Percentiles rank a stretch among this genome's conserved stretches.
These are phyloP conservation scores for Lolium perenne DNA, from an alignment of 176 grass and related monocot species.

Conservation along the genomic window DNA sequence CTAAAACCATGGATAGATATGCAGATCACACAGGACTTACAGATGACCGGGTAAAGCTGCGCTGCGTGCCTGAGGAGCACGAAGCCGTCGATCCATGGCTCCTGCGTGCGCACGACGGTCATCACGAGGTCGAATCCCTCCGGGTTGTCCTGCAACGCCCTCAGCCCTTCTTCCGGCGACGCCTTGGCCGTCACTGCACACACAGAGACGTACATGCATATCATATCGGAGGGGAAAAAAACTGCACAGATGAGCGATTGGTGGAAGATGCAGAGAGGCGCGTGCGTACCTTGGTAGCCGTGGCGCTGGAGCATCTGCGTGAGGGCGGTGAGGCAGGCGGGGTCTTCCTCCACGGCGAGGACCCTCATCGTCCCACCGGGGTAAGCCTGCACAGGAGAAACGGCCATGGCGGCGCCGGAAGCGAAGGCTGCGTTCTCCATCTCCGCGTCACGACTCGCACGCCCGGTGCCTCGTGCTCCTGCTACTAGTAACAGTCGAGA, in stretches of 20 bases:
- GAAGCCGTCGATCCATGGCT: background rate
- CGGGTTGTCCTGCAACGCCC: background rate
- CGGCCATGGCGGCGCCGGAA: background rate
- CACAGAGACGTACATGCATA: background rate
- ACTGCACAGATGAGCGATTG: background rate
- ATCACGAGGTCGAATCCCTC: constrained; percentile 12
- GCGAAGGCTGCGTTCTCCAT: background rate
- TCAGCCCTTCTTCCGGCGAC: background rate
- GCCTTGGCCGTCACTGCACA: background rate
- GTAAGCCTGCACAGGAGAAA: background rate
- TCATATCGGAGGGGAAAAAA: background rate
- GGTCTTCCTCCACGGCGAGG: background rate
- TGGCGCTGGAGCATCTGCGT: background rate
- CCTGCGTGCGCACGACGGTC: background rate
- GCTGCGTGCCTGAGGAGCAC: background rate
- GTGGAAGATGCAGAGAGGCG: background rate
- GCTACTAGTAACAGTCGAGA: background rate
- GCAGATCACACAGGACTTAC: background rate
- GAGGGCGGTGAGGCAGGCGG: background rate
- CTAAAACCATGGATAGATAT: background rate
- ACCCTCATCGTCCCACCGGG: background rate
- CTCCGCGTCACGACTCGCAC: background rate
- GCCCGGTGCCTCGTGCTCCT: background rate
- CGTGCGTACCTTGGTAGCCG: constrained; percentile 8
- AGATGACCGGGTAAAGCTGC: background rate